Evolutionary conservation across 176 grass and related monocot genomes (phyloP).

Genomic region (Eleusine coracana): DNA sequence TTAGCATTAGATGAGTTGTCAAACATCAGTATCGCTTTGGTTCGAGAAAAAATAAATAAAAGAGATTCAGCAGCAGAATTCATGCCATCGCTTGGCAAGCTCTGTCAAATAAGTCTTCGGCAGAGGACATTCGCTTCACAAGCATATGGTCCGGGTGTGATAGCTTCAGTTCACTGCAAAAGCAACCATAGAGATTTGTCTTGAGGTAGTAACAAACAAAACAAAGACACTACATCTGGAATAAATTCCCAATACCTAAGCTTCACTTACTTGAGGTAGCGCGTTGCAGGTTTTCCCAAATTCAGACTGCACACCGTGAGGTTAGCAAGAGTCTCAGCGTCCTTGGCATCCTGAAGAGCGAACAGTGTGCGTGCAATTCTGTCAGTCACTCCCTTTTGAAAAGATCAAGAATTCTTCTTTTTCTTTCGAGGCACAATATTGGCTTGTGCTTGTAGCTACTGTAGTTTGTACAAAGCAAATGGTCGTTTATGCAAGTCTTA

Average conservation of each 20-base stretch:
- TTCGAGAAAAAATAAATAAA: too few relatives aligned
- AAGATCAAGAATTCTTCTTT: background rate
- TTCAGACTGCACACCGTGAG: conserved; percentile 76
- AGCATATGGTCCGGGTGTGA: conserved; percentile 64
- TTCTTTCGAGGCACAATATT: background rate
- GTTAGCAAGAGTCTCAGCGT: conserved; percentile 78
- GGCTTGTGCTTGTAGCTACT: background rate
- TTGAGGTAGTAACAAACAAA: background rate
- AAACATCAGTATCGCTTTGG: too few relatives aligned
- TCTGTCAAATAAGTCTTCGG: conserved; percentile 77
- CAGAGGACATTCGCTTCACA: conserved; percentile 57
- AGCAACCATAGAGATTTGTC: conserved; percentile 14
- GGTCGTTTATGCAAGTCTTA: background rate
- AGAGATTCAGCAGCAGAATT: background rate
- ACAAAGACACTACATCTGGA: background rate
- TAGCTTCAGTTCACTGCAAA: conserved; percentile 76
- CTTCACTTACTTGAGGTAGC: conserved; percentile 66
- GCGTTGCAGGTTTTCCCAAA: conserved; percentile 68
- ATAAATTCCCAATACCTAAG: background rate
- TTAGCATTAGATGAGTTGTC: too few relatives aligned
- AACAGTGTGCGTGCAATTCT: background rate
- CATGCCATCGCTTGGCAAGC: conserved; percentile 64
- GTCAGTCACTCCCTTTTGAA: too few relatives aligned
- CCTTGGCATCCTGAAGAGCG: conserved; percentile 70
- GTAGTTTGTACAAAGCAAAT: background rate